These are phyloP conservation scores for Mikania micrantha DNA, from an alignment of 129 eudicot genomes.

Conservation along the genomic window DNA sequence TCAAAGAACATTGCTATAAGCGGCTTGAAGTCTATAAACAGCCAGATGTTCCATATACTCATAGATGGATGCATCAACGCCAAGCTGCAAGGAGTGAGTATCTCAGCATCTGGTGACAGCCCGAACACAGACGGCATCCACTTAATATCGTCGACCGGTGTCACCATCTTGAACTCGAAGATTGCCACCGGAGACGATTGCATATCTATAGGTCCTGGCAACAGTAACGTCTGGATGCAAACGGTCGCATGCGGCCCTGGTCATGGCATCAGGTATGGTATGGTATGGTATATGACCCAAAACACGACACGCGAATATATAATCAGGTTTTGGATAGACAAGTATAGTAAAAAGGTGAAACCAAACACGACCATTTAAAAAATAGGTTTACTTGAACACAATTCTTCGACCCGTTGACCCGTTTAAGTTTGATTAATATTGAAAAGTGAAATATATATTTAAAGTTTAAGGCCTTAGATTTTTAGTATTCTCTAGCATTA, in stretches of 20 bases:
- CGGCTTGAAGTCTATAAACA: slow-evolving; percentile 39
- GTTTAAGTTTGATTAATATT: too few relatives aligned
- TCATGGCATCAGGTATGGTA: slow-evolving; percentile 53
- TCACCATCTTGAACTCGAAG: slow-evolving; percentile 35
- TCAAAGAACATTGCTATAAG: slow-evolving; percentile 35
- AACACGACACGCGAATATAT: too few relatives aligned
- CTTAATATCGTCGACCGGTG: slow-evolving; percentile 26
- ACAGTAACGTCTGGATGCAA: slow-evolving; percentile 40
- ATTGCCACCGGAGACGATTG: slow-evolving; percentile 58
- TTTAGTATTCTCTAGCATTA: too few relatives aligned
- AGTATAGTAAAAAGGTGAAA: too few relatives aligned
- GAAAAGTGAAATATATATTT: too few relatives aligned
- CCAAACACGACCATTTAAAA: too few relatives aligned
- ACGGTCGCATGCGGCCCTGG: slow-evolving; percentile 52
- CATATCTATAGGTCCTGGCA: slow-evolving; percentile 56
- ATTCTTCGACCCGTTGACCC: too few relatives aligned
- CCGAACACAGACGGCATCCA: slow-evolving; percentile 66
- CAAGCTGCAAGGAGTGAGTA: slow-evolving; percentile 33
- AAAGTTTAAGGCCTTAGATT: too few relatives aligned
- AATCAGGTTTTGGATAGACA: too few relatives aligned
- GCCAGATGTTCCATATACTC: slow-evolving; percentile 52
- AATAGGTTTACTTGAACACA: too few relatives aligned
- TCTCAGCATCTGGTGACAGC: slow-evolving; percentile 36
- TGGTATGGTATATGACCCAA: too few relatives aligned
- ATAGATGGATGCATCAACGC: slow-evolving; percentile 40